phyloP scores from a whole-genome alignment of 176 grass and related monocot genomes.

The Rhynchospora breviuscula region DNA sequence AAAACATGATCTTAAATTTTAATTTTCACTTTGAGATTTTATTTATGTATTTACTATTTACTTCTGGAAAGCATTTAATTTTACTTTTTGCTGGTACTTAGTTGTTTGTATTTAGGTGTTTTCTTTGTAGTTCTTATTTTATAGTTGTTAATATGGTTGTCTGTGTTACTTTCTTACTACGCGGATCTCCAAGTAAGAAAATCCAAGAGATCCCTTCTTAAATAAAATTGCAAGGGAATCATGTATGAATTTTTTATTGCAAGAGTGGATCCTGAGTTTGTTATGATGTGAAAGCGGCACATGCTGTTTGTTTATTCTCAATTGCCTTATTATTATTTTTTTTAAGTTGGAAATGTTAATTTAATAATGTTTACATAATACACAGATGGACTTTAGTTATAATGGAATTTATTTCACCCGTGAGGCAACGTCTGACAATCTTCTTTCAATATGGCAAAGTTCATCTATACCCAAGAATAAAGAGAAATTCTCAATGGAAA shows the following conservation, averaged over 20 bases:
- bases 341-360: background rate
- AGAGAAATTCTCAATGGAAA: background rate
- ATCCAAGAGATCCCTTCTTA: slow-evolving; percentile 13
- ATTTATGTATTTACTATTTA: background rate
- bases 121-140: background rate
- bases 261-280: background rate
- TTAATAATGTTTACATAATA: slow-evolving; percentile 1
- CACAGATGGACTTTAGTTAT: background rate
- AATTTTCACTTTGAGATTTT: background rate
- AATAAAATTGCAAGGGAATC: background rate
- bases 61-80: background rate
- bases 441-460: background rate
- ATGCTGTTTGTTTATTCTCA: slow-evolving; percentile 1
- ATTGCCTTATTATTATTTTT: background rate
- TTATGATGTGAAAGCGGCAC: slow-evolving; percentile 17
- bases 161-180: background rate
- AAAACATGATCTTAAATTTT: background rate
- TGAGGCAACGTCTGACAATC: background rate
- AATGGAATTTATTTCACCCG: background rate
- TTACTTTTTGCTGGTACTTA: slow-evolving; percentile 2
- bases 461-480: background rate
- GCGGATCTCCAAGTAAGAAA: background rate
- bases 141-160: background rate
- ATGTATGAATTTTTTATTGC: background rate
- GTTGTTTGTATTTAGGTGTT: background rate